phyloP scores from a whole-genome alignment of 2,329 filamentous ascomycete genomes.

The Cercospora canescens region DNA sequence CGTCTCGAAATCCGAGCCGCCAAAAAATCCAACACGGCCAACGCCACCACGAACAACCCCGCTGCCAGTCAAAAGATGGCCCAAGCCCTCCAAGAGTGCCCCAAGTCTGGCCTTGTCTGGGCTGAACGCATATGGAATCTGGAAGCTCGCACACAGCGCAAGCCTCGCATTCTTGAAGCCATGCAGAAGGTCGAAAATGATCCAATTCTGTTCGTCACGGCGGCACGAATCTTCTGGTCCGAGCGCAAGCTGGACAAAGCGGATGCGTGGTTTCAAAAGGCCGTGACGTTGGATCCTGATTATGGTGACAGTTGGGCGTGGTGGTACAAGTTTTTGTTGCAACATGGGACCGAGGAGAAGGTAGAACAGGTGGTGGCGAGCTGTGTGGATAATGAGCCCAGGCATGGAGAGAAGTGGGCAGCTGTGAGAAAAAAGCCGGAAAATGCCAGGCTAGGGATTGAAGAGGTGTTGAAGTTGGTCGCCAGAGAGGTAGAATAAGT shows the following conservation, averaged over 20 bases:
- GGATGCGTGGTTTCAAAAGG: constrained; percentile 96
- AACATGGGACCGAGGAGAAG: constrained; percentile 96
- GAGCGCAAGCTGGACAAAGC: constrained; percentile 92
- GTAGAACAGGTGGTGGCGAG: constrained; percentile 78
- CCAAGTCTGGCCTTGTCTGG: constrained; percentile 85
- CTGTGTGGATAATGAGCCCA: constrained; percentile 79
- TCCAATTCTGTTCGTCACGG: constrained; percentile 82
- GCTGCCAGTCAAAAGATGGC: constrained; percentile 94
- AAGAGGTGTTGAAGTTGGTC: constrained; percentile 82
- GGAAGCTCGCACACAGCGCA: constrained; percentile 86
- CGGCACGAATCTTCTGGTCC: constrained; percentile 93
- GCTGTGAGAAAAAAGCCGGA: constrained; percentile 78
- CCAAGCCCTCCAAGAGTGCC: constrained; percentile 86
- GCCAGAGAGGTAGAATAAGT: constrained; percentile 45
- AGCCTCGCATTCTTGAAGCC: constrained; percentile 85
- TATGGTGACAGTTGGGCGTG: constrained; percentile 94
- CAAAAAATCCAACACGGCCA: constrained; percentile 55
- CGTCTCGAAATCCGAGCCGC: constrained; percentile 86
- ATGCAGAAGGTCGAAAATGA: constrained; percentile 98
- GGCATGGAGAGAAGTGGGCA: constrained; percentile 93
- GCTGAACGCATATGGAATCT: constrained; percentile 94
- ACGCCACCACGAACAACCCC: constrained; percentile 32
- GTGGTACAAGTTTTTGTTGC: constrained; percentile 90
- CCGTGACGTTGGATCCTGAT: constrained; percentile 82
- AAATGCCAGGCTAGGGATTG: constrained; percentile 71